These are phyloP conservation scores for Zygosaccharomyces kombuchaensis DNA, from an alignment of 805 yeast species.

Conservation along the genomic window DNA sequence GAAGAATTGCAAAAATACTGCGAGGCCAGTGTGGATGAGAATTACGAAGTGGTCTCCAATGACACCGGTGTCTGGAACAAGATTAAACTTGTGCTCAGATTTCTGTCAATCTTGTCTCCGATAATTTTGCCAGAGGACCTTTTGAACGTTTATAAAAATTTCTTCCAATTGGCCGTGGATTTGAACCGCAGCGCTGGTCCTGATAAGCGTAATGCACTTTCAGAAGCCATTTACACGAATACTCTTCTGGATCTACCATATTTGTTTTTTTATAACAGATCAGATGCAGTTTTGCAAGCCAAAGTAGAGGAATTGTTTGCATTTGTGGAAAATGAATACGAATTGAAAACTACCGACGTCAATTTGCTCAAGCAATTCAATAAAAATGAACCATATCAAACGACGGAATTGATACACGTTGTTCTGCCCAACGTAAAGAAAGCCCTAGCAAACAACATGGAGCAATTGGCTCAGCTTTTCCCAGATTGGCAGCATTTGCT, in stretches of 20 bases:
- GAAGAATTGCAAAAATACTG: slow-evolving; percentile 55
- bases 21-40: slow-evolving; percentile 32
- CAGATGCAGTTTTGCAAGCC: slow-evolving; percentile 26
- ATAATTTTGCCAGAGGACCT: slow-evolving; percentile 51
- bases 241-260: slow-evolving; percentile 64
- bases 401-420: slow-evolving; percentile 45
- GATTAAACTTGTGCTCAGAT: slow-evolving; percentile 65
- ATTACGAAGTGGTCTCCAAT: slow-evolving; percentile 29
- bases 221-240: slow-evolving; percentile 64
- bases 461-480: slow-evolving; percentile 37
- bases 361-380: slow-evolving; percentile 26
- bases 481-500: slow-evolving; percentile 38
- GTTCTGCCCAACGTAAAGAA: slow-evolving; percentile 48
- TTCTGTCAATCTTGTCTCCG: slow-evolving; percentile 62
- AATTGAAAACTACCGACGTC: slow-evolving; percentile 19
- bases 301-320: slow-evolving; percentile 45
- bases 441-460: slow-evolving; percentile 41
- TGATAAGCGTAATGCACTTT: slow-evolving; percentile 49
- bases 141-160: slow-evolving; percentile 46
- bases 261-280: slow-evolving; percentile 43
- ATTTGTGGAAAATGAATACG: slow-evolving; percentile 37
- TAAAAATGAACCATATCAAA: slow-evolving; percentile 44
- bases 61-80: slow-evolving; percentile 62
- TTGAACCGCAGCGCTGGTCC: slow-evolving; percentile 40
- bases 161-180: slow-evolving; percentile 52